phyloP scores from a whole-genome alignment of 1,284 basidiomycete species.

The Leccinum fallax region DNA sequence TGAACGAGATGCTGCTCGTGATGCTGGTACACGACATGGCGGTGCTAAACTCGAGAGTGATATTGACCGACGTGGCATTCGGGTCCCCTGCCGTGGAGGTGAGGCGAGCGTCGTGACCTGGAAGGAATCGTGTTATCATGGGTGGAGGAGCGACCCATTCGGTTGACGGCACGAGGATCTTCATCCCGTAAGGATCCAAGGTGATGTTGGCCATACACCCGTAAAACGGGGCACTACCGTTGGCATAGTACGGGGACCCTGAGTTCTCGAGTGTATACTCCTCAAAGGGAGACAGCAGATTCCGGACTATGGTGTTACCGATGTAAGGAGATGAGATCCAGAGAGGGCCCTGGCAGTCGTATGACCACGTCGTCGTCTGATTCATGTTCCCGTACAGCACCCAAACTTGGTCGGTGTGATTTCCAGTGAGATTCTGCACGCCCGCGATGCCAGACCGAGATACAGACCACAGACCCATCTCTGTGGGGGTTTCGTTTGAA shows the following conservation, averaged over 20 bases:
- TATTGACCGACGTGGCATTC: slow-evolving; percentile 64
- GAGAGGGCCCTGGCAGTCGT: slow-evolving; percentile 54
- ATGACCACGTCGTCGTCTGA: slow-evolving; percentile 60
- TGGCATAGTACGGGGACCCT: slow-evolving; percentile 56
- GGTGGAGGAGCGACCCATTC: slow-evolving; percentile 75
- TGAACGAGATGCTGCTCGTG: slow-evolving; percentile 61
- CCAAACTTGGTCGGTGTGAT: slow-evolving; percentile 72
- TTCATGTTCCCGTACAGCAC: slow-evolving; percentile 87
- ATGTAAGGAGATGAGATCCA: slow-evolving; percentile 82
- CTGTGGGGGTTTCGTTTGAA: slow-evolving; percentile 77
- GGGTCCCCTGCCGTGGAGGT: slow-evolving; percentile 47
- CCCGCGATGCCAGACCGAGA: slow-evolving; percentile 62
- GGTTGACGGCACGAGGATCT: slow-evolving; percentile 68
- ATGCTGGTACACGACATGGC: slow-evolving; percentile 75
- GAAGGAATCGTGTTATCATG: slow-evolving; percentile 74
- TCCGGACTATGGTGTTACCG: slow-evolving; percentile 62
- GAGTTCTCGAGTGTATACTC: slow-evolving; percentile 69
- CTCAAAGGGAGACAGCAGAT: slow-evolving; percentile 85
- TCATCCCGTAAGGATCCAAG: slow-evolving; percentile 78
- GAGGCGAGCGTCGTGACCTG: slow-evolving; percentile 84
- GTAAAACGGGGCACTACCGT: slow-evolving; percentile 59
- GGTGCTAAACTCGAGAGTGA: slow-evolving; percentile 78
- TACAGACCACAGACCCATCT: slow-evolving; percentile 86
- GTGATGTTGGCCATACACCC: slow-evolving; percentile 73
- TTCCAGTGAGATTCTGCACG: slow-evolving; percentile 59